Evolutionary conservation across 768 basidiomycete genomes (phyloP).

Genomic region (Phaffia australis): DNA sequence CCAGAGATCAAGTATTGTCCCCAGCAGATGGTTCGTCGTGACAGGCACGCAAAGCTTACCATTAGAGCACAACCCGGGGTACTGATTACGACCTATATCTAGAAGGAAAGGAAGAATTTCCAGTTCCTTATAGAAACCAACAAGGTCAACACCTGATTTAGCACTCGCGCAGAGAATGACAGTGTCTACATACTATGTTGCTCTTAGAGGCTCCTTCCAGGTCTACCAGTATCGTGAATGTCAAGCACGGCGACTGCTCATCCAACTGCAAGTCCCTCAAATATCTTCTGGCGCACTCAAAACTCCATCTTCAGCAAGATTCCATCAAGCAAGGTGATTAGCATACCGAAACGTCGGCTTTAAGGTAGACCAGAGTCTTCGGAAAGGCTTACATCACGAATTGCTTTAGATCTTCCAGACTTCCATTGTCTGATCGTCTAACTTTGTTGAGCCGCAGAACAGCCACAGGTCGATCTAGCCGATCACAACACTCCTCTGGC

Average conservation of each 20-base stretch:
- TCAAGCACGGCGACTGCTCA: not conserved
- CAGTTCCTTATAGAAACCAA: constrained; percentile 31
- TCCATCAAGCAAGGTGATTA: not conserved
- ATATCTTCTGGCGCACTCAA: constrained; percentile 11
- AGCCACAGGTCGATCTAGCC: constrained; percentile 31
- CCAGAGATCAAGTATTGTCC: too few species aligned
- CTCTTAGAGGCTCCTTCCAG: constrained; percentile 35
- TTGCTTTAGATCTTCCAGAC: constrained; percentile 32
- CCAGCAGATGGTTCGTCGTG: not conserved
- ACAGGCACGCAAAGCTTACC: not conserved
- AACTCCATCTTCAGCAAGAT: not conserved
- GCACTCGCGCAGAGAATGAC: not conserved
- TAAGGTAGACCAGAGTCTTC: too few species aligned
- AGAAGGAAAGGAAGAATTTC: constrained; percentile 35
- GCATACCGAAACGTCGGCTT: not conserved
- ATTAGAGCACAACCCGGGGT: constrained; percentile 31
- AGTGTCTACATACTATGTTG: constrained; percentile 32
- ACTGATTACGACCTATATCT: constrained; percentile 34
- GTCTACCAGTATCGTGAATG: constrained; percentile 29
- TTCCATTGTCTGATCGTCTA: constrained; percentile 28
- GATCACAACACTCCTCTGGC: constrained; percentile 30
- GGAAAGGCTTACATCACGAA: constrained; percentile 15
- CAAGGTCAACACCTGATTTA: not conserved
- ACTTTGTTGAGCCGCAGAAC: constrained; percentile 33
- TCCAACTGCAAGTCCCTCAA: constrained; percentile 4